A percentile compares a stretch with the other conserved stretches of the same genome.
Conservation (phyloP, 257 asterid species). For the Cordia subcordata region DNA sequence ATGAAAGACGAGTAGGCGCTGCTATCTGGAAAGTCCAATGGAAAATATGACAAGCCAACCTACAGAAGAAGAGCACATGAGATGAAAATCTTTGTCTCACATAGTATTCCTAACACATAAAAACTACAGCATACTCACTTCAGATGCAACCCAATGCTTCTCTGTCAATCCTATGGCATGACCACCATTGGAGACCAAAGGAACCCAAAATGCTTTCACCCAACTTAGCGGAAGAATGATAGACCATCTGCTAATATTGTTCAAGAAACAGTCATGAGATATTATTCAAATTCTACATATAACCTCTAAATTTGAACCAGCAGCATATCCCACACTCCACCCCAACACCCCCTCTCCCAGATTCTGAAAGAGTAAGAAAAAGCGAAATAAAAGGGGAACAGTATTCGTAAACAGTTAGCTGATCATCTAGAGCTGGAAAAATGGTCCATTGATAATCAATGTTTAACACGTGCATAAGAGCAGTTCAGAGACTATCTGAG, state of each 20-base stretch:
- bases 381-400: no score
- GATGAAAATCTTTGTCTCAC: background rate
- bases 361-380: no score
- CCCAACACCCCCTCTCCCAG: no score
- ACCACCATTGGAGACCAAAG: conserved; percentile 64
- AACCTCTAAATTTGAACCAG: no score
- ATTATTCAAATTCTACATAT: background rate
- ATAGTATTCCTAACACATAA: background rate
- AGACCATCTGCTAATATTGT: conserved; percentile 58
- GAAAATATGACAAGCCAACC: conserved; percentile 75
- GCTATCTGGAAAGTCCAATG: conserved; percentile 80
- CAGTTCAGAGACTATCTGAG: no score
- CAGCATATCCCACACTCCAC: background rate
- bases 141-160: conserved; percentile 75
- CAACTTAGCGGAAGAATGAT: conserved; percentile 77
- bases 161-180: conserved; percentile 79
- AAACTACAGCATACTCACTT: conserved; percentile 36
- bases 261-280: conserved; percentile 16
- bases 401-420: no score
- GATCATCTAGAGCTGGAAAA: no score
- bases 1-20: conserved; percentile 47
- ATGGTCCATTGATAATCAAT: no score
- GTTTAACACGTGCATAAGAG: no score
- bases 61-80: conserved; percentile 26
- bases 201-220: conserved; percentile 75